Evolutionary conservation across 2,329 filamentous ascomycete species (phyloP).

Genomic region (Orbilia ellipsospora): DNA sequence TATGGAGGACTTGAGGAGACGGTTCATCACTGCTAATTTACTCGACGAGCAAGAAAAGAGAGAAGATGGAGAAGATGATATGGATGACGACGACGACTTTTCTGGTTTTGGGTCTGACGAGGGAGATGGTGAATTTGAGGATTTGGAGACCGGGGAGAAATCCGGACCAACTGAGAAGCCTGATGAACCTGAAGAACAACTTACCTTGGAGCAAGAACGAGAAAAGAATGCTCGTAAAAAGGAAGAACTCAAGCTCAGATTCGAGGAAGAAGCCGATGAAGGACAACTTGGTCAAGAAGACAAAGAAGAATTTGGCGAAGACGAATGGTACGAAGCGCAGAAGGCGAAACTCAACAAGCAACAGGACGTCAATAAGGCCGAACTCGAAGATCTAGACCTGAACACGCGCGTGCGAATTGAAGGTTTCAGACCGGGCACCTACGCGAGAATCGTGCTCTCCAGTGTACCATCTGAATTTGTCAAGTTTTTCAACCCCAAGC

Average conservation of each 20-base stretch:
- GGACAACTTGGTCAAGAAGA: conserved; percentile 63
- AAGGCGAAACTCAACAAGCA: conserved; percentile 96
- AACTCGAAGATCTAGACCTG: conserved; percentile 89
- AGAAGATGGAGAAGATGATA: conserved; percentile 64
- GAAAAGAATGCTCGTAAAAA: conserved; percentile 90
- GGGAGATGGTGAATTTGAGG: conserved; percentile 84
- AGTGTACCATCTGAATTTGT: conserved; percentile 92
- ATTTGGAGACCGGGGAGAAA: conserved; percentile 81
- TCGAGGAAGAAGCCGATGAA: conserved; percentile 98
- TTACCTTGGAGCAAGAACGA: conserved; percentile 84
- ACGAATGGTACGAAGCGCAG: conserved; percentile 98
- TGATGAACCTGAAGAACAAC: conserved; percentile 64
- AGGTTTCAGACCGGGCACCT: conserved; percentile 90
- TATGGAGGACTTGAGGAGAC: conserved; percentile 76
- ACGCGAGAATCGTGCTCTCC: conserved; percentile 89
- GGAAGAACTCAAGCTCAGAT: conserved; percentile 91
- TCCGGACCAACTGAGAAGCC: conserved; percentile 63
- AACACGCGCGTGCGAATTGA: conserved; percentile 84
- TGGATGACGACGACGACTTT: conserved; percentile 64
- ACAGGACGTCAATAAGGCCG: conserved; percentile 93
- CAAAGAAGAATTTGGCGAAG: conserved; percentile 88
- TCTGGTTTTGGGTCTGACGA: conserved; percentile 66
- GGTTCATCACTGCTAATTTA: conserved; percentile 78
- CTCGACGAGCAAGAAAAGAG: conserved; percentile 68
- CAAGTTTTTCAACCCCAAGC: conserved; percentile 79